A percentile compares a stretch with the other conserved stretches of the same genome.
Evolutionary conservation across 2,329 filamentous ascomycete species (phyloP).

Genomic region (Emergomyces pasteurianus): DNA sequence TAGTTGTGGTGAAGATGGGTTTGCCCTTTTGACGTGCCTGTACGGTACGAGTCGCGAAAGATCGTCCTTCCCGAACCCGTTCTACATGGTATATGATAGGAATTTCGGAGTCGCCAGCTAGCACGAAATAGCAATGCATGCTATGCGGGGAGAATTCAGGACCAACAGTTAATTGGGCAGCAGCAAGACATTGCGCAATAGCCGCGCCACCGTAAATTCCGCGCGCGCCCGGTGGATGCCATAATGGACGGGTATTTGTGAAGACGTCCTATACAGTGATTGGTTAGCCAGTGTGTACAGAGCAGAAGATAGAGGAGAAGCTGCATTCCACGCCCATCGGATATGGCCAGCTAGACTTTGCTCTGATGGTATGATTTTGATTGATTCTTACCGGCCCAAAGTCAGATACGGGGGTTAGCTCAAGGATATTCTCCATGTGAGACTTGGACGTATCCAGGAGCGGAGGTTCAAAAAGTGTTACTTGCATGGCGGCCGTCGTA

Average conservation of each 20-base stretch:
- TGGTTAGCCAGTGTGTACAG: too few species aligned
- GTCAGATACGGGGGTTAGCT: conserved; percentile 60
- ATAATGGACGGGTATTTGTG: conserved; percentile 83
- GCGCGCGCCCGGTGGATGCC: conserved; percentile 83
- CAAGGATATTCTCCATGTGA: conserved; percentile 78
- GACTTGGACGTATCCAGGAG: conserved; percentile 60
- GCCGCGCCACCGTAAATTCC: conserved; percentile 90
- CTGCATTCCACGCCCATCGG: not conserved
- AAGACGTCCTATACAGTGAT: conserved; percentile 60
- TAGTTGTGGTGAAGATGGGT: conserved; percentile 90
- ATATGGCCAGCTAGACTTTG: not conserved
- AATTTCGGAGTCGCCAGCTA: conserved; percentile 72
- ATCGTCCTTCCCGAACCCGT: conserved; percentile 77
- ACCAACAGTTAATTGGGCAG: conserved; percentile 79
- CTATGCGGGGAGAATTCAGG: conserved; percentile 72
- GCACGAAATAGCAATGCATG: conserved; percentile 98
- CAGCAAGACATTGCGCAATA: conserved; percentile 81
- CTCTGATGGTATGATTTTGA: not conserved
- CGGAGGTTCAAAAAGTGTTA: conserved; percentile 63
- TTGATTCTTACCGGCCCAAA: conserved; percentile 44
- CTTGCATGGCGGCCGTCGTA: conserved; percentile 7
- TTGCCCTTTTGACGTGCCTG: conserved; percentile 80
- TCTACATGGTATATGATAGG: conserved; percentile 94
- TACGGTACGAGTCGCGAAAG: conserved; percentile 87
- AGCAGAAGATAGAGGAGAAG: not conserved